Evolutionary conservation across 1,139 yeast species (phyloP).

Genomic region (Candida tetrigidarum): DNA sequence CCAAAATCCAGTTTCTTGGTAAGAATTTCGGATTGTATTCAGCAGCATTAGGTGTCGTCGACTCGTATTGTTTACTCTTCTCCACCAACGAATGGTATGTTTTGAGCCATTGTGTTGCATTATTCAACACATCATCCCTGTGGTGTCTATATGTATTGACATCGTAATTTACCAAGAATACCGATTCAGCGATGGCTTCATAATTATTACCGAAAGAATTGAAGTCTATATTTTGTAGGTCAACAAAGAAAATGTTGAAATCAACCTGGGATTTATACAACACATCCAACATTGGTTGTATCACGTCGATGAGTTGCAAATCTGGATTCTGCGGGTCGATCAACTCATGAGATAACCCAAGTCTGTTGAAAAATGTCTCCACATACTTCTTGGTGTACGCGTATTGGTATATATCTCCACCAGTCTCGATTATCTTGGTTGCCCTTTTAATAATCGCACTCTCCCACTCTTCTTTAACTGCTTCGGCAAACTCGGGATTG

Average conservation of each 20-base stretch:
- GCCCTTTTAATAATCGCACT: constrained; percentile 63
- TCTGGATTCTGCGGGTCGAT: constrained; percentile 42
- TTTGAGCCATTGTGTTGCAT: constrained; percentile 43
- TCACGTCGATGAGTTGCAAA: constrained; percentile 45
- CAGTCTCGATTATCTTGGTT: constrained; percentile 61
- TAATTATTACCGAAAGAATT: constrained; percentile 17
- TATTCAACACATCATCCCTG: constrained; percentile 34
- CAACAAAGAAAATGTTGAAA: constrained; percentile 76
- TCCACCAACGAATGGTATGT: constrained; percentile 37
- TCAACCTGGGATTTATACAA: constrained; percentile 69
- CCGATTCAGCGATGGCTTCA: constrained; percentile 30
- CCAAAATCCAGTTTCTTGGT: constrained; percentile 86
- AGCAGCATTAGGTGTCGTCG: constrained; percentile 45
- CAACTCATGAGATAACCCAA: constrained; percentile 59
- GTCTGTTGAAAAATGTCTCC: constrained; percentile 61
- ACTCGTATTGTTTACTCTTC: constrained; percentile 30
- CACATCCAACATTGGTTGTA: constrained; percentile 67
- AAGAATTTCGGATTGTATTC: constrained; percentile 74
- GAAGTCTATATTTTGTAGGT: constrained; percentile 51
- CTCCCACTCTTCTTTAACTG: constrained; percentile 51
- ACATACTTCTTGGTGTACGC: constrained; percentile 65
- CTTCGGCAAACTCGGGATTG: constrained; percentile 37
- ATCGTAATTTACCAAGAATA: constrained; percentile 24
- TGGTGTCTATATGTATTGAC: constrained; percentile 28
- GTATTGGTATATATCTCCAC: constrained; percentile 68